Evolutionary conservation across 768 basidiomycete genomes (phyloP), one percentile per base, ranked within the genome.

Genomic region (Candolleomyces efflorescens): DNA sequence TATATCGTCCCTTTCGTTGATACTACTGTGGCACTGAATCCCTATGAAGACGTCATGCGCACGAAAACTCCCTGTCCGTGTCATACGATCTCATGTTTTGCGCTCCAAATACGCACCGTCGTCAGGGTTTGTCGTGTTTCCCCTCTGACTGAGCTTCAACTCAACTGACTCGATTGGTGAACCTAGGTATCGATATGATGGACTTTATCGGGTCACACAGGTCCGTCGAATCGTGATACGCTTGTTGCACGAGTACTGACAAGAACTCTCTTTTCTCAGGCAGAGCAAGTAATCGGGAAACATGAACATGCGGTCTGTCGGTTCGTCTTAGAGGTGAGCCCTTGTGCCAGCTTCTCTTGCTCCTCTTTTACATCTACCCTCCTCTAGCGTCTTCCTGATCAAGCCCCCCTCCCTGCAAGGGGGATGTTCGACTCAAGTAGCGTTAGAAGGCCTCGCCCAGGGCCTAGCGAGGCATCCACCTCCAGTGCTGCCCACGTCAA

Each of bases 101-200:
- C 51, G 51, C 32, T 53, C 51, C n/a, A 37, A 39, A 38, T 53
- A 53, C 32, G 51, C 51, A 5, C 51, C 51, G 20, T 3, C 51
- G 5, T 37, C 32, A 2, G 51, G 51, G 51, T 53, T 12, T 27
- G 49, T 32, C 2, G 12, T 48, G 12, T 15, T 48, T 3, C 6
- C 20, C 6, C 27, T n/a, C 10, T 26, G 12, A 1, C 10, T 26
- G 12, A 1, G 23, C 27, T 26, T 36, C 2, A 13, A 10, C 1
- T 20, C 17, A 20, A 1, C 4, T 48, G n/a, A n/a, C n/a, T n/a
- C n/a, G n/a, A n/a, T n/a, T n/a, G n/a, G n/a, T n/a, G n/a, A n/a
- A n/a, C 17, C 41, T 22, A 50, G 49, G 27, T 50, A 53, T 39
- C 51, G 51, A 20, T 53, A 53, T 20, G 51, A 53, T 23, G 51